phyloP scores from a whole-genome alignment of 345 rosid genomes.

The Rhodamnia rubescens region DNA sequence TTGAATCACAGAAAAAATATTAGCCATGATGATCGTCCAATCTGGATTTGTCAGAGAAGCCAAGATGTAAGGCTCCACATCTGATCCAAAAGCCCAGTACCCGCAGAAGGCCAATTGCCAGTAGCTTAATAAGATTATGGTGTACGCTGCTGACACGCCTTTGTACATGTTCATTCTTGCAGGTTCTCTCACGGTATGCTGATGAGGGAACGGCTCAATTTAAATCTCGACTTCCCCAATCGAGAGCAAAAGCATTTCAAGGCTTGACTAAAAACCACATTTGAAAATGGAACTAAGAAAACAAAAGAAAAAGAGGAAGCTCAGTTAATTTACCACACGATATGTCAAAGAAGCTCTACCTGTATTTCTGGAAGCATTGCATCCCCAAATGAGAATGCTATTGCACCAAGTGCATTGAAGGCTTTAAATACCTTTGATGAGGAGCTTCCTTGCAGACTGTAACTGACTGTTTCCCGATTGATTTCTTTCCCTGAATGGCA shows the following conservation, averaged over 20 bases:
- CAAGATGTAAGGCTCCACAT: slow-evolving; percentile 35
- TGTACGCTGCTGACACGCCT: slow-evolving; percentile 41
- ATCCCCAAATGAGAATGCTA: slow-evolving; percentile 50
- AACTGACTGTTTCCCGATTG: slow-evolving; percentile 23
- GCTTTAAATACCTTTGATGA: slow-evolving; percentile 27
- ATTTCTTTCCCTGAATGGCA: slow-evolving; percentile 20
- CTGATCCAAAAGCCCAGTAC: slow-evolving; percentile 46
- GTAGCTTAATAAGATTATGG: slow-evolving; percentile 22
- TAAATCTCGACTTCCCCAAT: background rate
- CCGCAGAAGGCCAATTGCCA: slow-evolving; percentile 43
- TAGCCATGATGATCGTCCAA: slow-evolving; percentile 48
- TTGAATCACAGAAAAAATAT: slow-evolving; percentile 35
- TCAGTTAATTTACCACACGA: background rate
- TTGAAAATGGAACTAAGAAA: background rate
- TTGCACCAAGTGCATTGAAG: slow-evolving; percentile 41
- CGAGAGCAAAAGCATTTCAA: background rate
- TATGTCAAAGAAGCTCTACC: slow-evolving; percentile 5
- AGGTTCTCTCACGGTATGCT: slow-evolving; percentile 35
- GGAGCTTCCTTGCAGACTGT: slow-evolving; percentile 32
- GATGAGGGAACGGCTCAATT: background rate
- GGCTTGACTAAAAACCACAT: background rate
- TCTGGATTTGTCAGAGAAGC: slow-evolving; percentile 29
- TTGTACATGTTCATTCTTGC: slow-evolving; percentile 33
- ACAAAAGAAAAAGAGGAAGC: background rate
- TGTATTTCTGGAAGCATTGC: slow-evolving; percentile 59